These are phyloP conservation scores for Pythium pectinolyticum DNA, from an alignment of 352 stramenopile species.

Conservation along the genomic window DNA sequence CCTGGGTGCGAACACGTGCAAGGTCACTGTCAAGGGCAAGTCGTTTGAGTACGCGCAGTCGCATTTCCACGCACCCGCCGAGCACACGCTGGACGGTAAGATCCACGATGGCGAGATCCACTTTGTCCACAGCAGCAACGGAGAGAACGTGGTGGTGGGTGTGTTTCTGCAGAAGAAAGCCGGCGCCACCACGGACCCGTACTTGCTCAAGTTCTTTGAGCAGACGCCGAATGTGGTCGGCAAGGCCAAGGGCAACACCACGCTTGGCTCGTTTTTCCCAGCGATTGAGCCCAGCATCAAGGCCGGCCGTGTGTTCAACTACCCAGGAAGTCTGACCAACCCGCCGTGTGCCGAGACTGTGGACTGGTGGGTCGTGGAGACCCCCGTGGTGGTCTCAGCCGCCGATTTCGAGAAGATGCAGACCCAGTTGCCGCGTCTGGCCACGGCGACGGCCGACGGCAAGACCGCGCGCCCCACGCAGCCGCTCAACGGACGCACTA, in stretches of 20 bases:
- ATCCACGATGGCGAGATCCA: slow-evolving; percentile 38
- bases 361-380: slow-evolving; percentile 27
- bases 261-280: slow-evolving; percentile 2
- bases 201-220: slow-evolving; percentile 13
- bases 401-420: slow-evolving; percentile 15
- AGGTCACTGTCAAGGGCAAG: slow-evolving; percentile 18
- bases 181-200: slow-evolving; percentile 13
- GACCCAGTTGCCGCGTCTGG: not conserved
- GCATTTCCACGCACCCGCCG: slow-evolving; percentile 38
- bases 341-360: slow-evolving; percentile 24
- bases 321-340: slow-evolving; percentile 27
- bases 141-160: slow-evolving; percentile 26
- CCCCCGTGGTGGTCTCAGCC: slow-evolving; percentile 14
- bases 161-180: slow-evolving; percentile 26
- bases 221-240: slow-evolving; percentile 1
- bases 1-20: slow-evolving; percentile 18
- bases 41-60: slow-evolving; percentile 32
- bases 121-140: slow-evolving; percentile 38
- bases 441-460: slow-evolving; percentile 7
- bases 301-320: slow-evolving; percentile 16
- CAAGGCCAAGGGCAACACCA: too few relatives aligned
- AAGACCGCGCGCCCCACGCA: slow-evolving; percentile 16
- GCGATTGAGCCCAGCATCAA: not conserved
- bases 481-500: slow-evolving; percentile 21
- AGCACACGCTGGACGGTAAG: slow-evolving; percentile 46